Conservation (phyloP, 345 rosid species). For the Chamaenerion angustifolium region DNA sequence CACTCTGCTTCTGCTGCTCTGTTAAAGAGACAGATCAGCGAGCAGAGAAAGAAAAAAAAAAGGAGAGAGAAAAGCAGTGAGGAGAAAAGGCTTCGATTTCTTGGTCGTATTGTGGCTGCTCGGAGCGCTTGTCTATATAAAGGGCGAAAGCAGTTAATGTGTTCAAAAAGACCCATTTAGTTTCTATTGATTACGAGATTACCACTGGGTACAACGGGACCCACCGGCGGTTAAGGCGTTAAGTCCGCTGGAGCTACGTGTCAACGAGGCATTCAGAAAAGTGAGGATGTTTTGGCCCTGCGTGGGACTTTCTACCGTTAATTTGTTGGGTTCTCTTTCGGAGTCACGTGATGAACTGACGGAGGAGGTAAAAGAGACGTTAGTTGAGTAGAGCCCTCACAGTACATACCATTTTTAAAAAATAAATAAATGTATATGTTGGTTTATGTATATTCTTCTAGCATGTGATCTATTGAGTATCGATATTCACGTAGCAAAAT, state of each 20-base stretch:
- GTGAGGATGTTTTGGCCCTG: conserved; percentile 1
- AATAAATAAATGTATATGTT: too few relatives aligned
- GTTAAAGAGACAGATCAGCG: conserved; percentile 1
- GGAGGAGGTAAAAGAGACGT: conserved; percentile 6
- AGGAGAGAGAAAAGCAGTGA: too few relatives aligned
- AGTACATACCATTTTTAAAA: background rate
- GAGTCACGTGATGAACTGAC: conserved; percentile 9
- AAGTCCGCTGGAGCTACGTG: conserved; percentile 32
- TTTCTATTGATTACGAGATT: conserved; percentile 25
- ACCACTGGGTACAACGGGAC: conserved; percentile 33
- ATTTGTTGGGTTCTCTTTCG: background rate
- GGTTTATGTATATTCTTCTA: too few relatives aligned
- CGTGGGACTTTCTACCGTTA: conserved; percentile 3
- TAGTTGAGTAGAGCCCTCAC: conserved; percentile 7
- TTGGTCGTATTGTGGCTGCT: conserved; percentile 1
- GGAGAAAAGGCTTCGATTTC: conserved; percentile 15
- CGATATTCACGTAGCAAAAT: too few relatives aligned
- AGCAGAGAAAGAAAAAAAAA: background rate
- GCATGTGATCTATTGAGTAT: too few relatives aligned
- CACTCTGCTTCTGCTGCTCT: background rate
- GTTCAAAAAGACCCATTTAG: conserved; percentile 3
- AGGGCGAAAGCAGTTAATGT: conserved; percentile 3
- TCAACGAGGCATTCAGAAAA: background rate
- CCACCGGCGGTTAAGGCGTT: conserved; percentile 70
- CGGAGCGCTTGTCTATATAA: conserved; percentile 10